phyloP scores from a whole-genome alignment of 805 yeast genomes.

The Yarrowia sp. region DNA sequence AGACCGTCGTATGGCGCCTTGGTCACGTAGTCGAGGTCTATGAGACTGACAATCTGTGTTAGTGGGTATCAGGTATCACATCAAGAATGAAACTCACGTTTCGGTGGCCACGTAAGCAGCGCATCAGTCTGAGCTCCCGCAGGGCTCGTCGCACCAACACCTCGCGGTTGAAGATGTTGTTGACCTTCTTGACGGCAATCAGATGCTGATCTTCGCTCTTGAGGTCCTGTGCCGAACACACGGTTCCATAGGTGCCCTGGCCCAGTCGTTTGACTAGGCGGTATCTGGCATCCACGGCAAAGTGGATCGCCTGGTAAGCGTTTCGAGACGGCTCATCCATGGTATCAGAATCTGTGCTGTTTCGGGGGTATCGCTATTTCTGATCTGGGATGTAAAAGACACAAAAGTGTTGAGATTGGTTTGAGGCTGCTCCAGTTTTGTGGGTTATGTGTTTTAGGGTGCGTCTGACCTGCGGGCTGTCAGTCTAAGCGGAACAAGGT shows the following conservation, averaged over 20 bases:
- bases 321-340: conserved; percentile 28
- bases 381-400: not conserved
- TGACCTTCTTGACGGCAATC: conserved; percentile 83
- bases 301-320: conserved; percentile 34
- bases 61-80: conserved; percentile 6
- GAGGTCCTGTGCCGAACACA: conserved; percentile 64
- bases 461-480: conserved; percentile 10
- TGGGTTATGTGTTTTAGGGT: not conserved
- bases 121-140: conserved; percentile 82
- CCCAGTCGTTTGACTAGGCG: conserved; percentile 57
- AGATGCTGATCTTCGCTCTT: conserved; percentile 26
- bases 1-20: conserved; percentile 79
- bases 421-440: not conserved
- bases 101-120: conserved; percentile 82
- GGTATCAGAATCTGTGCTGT: conserved; percentile 16
- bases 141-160: conserved; percentile 78
- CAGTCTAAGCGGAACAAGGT: conserved; percentile 1
- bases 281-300: conserved; percentile 37
- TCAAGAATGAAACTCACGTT: conserved; percentile 54
- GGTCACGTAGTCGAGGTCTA: conserved; percentile 75
- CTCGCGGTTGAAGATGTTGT: conserved; percentile 69
- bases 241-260: conserved; percentile 86
- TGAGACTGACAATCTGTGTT: conserved; percentile 64
- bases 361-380: not conserved
- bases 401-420: conserved; percentile 4